Evolutionary conservation across 2,329 filamentous ascomycete species (phyloP).

Genomic region (Corniculantispora saksenae): DNA sequence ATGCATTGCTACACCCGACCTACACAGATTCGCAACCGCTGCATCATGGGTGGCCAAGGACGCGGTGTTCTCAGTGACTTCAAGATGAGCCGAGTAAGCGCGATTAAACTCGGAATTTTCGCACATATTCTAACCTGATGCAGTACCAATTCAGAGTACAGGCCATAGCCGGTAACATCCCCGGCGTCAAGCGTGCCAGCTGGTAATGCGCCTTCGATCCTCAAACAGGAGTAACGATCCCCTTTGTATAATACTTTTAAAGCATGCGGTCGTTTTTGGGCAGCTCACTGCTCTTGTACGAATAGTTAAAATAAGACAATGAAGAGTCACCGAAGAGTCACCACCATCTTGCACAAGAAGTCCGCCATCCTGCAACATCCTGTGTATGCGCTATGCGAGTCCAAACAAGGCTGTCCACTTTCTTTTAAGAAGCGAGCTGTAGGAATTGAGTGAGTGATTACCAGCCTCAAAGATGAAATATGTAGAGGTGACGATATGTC

Average conservation of each 20-base stretch:
- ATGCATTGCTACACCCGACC: conserved; percentile 96
- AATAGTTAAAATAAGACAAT: not conserved
- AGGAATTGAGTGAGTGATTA: no score
- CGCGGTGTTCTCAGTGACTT: conserved; percentile 92
- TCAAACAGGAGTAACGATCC: not conserved
- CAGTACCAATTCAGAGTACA: conserved; percentile 93
- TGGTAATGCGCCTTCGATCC: conserved; percentile 63
- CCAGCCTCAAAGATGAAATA: no score
- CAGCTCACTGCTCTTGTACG: conserved; percentile 5
- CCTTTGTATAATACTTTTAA: conserved; percentile 14
- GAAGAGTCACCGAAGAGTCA: not conserved
- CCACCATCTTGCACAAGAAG: no score
- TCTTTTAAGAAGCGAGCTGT: no score
- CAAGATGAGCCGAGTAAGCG: conserved; percentile 81
- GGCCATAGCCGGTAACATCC: conserved; percentile 80
- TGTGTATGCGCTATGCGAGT: no score
- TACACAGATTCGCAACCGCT: conserved; percentile 92
- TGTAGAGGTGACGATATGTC: no score
- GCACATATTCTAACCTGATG: conserved; percentile 27
- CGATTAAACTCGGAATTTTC: not conserved
- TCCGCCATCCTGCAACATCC: no score
- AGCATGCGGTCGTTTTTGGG: not conserved
- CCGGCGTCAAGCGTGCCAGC: conserved; percentile 92
- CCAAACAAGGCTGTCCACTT: no score
- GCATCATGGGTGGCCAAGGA: conserved; percentile 86